Evolutionary conservation across 805 yeast genomes (phyloP).

Genomic region (Saturnispora dispora): DNA sequence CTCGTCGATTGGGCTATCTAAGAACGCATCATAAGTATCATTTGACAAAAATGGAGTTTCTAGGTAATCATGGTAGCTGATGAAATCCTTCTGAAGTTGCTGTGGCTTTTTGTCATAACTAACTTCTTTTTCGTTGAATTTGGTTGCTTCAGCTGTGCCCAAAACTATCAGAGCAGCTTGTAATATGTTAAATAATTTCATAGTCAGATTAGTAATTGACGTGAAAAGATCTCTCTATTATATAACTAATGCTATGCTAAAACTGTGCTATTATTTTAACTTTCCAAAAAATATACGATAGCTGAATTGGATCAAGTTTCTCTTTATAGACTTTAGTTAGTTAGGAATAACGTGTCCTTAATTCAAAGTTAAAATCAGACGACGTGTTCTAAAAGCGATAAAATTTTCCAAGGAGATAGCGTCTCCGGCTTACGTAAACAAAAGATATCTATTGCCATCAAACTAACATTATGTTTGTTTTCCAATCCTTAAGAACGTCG

Average conservation of each 20-base stretch:
- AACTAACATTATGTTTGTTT: conserved; percentile 65
- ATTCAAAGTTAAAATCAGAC: neutral
- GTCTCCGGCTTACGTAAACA: neutral
- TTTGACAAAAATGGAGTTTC: conserved; percentile 25
- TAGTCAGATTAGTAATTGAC: neutral
- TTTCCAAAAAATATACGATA: neutral
- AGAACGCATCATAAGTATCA: conserved; percentile 15
- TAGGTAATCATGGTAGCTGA: conserved; percentile 24
- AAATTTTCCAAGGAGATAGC: neutral
- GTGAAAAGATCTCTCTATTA: neutral
- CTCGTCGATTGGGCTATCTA: conserved; percentile 20
- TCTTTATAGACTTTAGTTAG: neutral
- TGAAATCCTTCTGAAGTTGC: conserved; percentile 11
- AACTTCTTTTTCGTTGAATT: neutral
- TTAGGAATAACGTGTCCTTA: neutral
- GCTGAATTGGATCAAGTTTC: neutral
- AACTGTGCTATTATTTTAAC: neutral
- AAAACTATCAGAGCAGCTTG: neutral
- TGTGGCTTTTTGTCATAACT: conserved; percentile 15
- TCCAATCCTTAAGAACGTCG: conserved; percentile 74
- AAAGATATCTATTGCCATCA: neutral
- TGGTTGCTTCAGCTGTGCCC: neutral
- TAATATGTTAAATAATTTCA: neutral
- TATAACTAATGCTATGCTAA: neutral
- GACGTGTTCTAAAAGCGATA: neutral